Evolutionary conservation across 1,139 yeast genomes (phyloP).

Genomic region (Candida sojae): DNA sequence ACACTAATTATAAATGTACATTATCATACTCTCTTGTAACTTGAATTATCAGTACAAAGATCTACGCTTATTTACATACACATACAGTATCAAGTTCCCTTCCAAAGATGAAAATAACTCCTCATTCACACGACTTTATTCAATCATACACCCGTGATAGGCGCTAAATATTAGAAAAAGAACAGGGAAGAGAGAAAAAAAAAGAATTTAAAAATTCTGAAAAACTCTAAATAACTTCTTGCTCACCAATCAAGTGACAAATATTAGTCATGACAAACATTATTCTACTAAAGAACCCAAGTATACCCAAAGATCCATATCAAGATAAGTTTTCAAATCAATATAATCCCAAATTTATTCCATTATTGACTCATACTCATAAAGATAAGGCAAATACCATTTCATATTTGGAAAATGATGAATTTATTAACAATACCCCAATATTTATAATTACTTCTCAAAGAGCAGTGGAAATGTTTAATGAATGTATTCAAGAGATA

Average conservation of each 20-base stretch:
- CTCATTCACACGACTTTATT: too few relatives aligned
- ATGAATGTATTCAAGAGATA: slow-evolving; percentile 39
- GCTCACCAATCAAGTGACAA: not conserved
- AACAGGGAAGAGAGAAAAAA: too few relatives aligned
- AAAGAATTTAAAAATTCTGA: too few relatives aligned
- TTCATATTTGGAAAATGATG: slow-evolving; percentile 38
- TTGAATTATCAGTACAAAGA: too few relatives aligned
- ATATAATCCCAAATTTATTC: slow-evolving; percentile 57
- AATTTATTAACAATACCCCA: slow-evolving; percentile 34
- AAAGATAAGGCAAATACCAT: slow-evolving; percentile 47
- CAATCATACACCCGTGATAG: too few relatives aligned
- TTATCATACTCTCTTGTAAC: too few relatives aligned
- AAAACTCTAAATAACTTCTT: too few relatives aligned
- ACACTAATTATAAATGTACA: too few relatives aligned
- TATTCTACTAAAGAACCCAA: slow-evolving; percentile 64
- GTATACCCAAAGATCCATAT: slow-evolving; percentile 69
- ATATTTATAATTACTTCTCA: slow-evolving; percentile 83
- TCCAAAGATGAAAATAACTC: too few relatives aligned
- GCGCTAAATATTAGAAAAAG: too few relatives aligned
- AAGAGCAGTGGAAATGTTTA: slow-evolving; percentile 82
- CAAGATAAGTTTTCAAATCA: slow-evolving; percentile 37
- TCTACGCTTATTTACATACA: too few relatives aligned
- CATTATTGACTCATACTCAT: slow-evolving; percentile 66
- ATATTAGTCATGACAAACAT: slow-evolving; percentile 14
- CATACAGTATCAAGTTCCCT: too few relatives aligned